These are phyloP conservation scores for Rubia balearica DNA, from an alignment of 305 asterid genomes.

Conservation along the genomic window DNA sequence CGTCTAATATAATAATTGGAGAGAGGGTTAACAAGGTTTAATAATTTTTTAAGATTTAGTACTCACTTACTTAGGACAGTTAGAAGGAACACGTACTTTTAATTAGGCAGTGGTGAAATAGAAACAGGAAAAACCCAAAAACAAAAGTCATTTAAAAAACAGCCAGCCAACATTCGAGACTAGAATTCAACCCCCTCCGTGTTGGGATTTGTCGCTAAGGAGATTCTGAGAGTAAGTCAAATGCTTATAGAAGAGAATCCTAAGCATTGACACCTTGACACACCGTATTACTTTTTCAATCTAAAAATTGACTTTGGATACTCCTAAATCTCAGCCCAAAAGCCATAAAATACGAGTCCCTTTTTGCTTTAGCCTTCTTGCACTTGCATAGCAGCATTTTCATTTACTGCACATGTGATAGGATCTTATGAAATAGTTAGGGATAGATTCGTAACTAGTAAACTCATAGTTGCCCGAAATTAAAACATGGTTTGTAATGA, in stretches of 20 bases:
- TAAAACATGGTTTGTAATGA: too few species aligned
- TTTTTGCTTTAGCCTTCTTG: constrained; percentile 12
- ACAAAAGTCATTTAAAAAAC: background rate
- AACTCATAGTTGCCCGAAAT: too few species aligned
- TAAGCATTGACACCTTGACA: constrained; percentile 25
- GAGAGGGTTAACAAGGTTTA: too few species aligned
- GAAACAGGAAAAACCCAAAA: background rate
- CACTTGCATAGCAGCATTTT: background rate
- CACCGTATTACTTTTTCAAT: background rate
- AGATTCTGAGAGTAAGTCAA: constrained; percentile 19
- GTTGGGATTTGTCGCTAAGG: background rate
- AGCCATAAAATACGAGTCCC: constrained; percentile 54
- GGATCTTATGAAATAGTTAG: too few species aligned
- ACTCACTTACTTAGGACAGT: too few species aligned
- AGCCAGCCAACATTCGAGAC: constrained; percentile 14
- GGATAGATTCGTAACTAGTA: too few species aligned
- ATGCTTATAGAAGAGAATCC: constrained; percentile 41
- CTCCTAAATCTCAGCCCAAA: constrained; percentile 38
- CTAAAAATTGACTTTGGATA: constrained; percentile 44
- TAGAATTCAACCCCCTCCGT: constrained; percentile 17
- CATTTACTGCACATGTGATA: too few species aligned
- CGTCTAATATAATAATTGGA: too few species aligned
- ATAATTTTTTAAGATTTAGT: too few species aligned
- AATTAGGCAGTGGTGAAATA: too few species aligned
- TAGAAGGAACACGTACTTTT: too few species aligned